Evolutionary conservation across 352 stramenopile genomes (phyloP).

Genomic region (Globisporangium mamillatum): DNA sequence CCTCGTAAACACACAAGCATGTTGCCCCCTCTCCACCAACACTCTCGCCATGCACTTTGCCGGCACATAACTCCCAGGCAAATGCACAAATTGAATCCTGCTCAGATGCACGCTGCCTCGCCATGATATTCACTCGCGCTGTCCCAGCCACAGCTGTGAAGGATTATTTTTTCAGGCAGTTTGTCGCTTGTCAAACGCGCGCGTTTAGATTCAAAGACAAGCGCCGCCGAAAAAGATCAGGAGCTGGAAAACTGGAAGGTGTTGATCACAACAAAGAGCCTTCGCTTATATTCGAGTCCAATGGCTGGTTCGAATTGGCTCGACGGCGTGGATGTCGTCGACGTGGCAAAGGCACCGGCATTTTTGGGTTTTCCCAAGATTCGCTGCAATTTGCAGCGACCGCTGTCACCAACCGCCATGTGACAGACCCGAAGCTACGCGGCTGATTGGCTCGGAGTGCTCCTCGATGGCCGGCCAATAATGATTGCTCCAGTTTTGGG

Average conservation of each 20-base stretch:
- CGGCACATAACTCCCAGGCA: not conserved
- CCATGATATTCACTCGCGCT: no score
- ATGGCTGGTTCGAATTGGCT: not conserved
- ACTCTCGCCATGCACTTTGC: no score
- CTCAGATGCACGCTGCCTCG: not conserved
- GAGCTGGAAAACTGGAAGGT: not conserved
- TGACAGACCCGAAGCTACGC: conserved; percentile 1
- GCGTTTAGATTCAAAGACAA: not conserved
- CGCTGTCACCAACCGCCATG: not conserved
- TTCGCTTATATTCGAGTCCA: no score
- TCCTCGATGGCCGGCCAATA: not conserved
- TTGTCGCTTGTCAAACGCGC: not conserved
- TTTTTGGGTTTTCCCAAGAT: not conserved
- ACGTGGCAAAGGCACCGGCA: not conserved
- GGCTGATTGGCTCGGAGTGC: not conserved
- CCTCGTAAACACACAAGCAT: no score
- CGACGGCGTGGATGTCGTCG: not conserved
- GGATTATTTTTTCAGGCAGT: not conserved
- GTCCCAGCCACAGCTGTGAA: not conserved
- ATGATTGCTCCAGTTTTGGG: not conserved
- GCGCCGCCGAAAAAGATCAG: not conserved
- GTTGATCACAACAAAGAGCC: not conserved
- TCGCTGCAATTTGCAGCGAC: not conserved
- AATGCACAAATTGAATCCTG: not conserved
- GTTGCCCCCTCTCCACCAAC: no score